Base-by-base conservation (phyloP, 2,329 filamentous ascomycete genomes). In the Dothideomycetes sp. region DNA sequence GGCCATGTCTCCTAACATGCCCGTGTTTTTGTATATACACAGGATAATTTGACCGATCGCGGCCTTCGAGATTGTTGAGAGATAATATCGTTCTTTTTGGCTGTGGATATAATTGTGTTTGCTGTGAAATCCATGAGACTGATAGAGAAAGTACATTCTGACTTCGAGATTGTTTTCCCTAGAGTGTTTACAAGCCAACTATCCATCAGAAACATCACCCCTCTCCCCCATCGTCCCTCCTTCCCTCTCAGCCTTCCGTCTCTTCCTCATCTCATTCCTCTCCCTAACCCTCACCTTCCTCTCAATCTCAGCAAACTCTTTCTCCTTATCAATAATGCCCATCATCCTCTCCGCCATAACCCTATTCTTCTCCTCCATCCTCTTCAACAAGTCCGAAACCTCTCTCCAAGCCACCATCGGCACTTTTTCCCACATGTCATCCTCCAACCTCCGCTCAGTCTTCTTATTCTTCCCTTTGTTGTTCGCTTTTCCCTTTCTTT, bases 241-340 rank as follows among this genome's bases (percentile, higher is more conserved):
- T 9, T 30, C 36, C 16, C 32, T 41, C 41, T 16, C 33, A 18
- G 30, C 31, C 33, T 48, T 48, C 29, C 43, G 41, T 23, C 27
- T 38, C 27, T 24, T 46, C 13, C 35, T 37, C 25, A 25, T 27
- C 15, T 28, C 32, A 36, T 48, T 48, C 41, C 40, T 44, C 27
- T 28, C 15, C 33, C 34, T 45, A 9, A 41, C 24, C 33, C 46
- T 41, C 39, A 52, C 49, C 33, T 33, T 33, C 46, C 49, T 53
- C 49, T 70, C 63, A 40, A 58, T 46, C 24, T 62, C 53, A 49
- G 60, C 64, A 41, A 72, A 43, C 44, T 55, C 57, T 40, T 51
- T 64, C 57, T 76, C 72, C 49, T 61, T 45, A 41, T 70, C 64
- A 18, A 73, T 60, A 45, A 74, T 64, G 20, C 45, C 54, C 47